These are phyloP conservation scores for Wickerhamomyces strasburgensis DNA, from an alignment of 805 yeast genomes.

Conservation along the genomic window DNA sequence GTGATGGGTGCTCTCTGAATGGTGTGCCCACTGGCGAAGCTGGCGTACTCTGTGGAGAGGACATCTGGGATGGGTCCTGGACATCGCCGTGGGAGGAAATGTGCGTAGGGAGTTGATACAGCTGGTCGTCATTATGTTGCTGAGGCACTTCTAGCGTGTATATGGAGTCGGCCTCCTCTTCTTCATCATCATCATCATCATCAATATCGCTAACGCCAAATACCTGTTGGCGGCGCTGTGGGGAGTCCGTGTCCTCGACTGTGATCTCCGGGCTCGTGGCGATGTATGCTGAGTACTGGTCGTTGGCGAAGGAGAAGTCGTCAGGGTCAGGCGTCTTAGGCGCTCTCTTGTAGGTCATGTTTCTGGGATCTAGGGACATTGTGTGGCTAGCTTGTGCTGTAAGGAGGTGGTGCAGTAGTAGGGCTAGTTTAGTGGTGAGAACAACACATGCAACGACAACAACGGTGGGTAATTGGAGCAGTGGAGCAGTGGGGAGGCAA, in stretches of 20 bases:
- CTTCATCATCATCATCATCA: conserved; percentile 4
- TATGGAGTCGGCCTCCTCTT: conserved; percentile 13
- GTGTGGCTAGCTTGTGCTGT: neutral
- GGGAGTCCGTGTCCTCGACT: neutral
- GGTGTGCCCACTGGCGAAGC: conserved; percentile 23
- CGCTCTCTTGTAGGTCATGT: conserved; percentile 6
- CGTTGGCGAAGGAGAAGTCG: conserved; percentile 14
- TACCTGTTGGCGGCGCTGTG: too few relatives aligned
- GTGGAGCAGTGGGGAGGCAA: too few relatives aligned
- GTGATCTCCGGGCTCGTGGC: neutral
- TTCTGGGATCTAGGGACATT: conserved; percentile 24
- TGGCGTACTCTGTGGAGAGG: conserved; percentile 15
- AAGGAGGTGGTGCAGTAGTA: neutral
- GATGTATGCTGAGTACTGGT: neutral
- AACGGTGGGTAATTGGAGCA: too few relatives aligned
- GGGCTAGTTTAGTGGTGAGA: too few relatives aligned
- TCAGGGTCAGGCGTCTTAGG: conserved; percentile 18
- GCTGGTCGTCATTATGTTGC: conserved; percentile 1
- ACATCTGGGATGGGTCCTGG: neutral
- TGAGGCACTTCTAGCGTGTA: conserved; percentile 18
- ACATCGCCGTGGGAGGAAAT: conserved; percentile 21
- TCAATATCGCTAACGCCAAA: too few relatives aligned
- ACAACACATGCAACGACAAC: too few relatives aligned
- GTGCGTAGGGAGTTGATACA: conserved; percentile 22
- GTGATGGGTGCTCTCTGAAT: conserved; percentile 20